Evolutionary conservation across 2,329 filamentous ascomycete species (phyloP).

Genomic region (Ophiocordyceps sinensis): DNA sequence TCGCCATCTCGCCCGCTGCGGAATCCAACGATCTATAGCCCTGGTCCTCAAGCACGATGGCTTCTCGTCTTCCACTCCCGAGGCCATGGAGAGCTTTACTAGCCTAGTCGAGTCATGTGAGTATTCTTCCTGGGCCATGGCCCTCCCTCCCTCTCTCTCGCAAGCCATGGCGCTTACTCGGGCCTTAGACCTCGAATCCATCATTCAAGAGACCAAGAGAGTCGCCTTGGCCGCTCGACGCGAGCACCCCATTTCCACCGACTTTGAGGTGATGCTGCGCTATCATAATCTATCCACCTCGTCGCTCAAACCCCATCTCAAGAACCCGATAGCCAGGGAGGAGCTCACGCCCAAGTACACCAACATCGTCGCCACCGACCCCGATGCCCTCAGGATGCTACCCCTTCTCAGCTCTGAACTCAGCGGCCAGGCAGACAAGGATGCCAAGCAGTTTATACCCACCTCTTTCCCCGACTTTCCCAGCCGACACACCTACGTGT

Average conservation of each 20-base stretch:
- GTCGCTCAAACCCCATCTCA: constrained; percentile 40
- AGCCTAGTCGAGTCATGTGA: constrained; percentile 41
- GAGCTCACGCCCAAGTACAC: constrained; percentile 23
- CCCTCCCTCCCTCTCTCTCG: neutral
- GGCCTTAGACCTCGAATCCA: constrained; percentile 29
- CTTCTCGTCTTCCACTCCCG: constrained; percentile 37
- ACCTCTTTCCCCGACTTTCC: constrained; percentile 45
- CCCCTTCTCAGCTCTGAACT: constrained; percentile 38
- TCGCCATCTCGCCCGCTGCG: constrained; percentile 17
- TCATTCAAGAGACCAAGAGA: constrained; percentile 33
- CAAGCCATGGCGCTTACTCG: constrained; percentile 6
- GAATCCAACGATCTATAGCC: constrained; percentile 40
- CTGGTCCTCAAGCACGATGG: constrained; percentile 42
- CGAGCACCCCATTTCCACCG: constrained; percentile 36
- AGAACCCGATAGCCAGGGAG: constrained; percentile 31
- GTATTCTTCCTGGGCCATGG: no score
- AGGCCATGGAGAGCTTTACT: constrained; percentile 45
- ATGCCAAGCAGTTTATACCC: constrained; percentile 41
- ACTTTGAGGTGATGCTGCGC: constrained; percentile 40
- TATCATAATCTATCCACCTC: constrained; percentile 36
- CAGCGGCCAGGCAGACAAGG: constrained; percentile 43
- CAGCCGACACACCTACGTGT: constrained; percentile 49
- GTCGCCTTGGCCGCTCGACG: constrained; percentile 35
- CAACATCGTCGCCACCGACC: constrained; percentile 21
- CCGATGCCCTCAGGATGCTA: constrained; percentile 24